Base-by-base conservation (phyloP, 257 asterid species). In the Oldenlandia corymbosa region DNA sequence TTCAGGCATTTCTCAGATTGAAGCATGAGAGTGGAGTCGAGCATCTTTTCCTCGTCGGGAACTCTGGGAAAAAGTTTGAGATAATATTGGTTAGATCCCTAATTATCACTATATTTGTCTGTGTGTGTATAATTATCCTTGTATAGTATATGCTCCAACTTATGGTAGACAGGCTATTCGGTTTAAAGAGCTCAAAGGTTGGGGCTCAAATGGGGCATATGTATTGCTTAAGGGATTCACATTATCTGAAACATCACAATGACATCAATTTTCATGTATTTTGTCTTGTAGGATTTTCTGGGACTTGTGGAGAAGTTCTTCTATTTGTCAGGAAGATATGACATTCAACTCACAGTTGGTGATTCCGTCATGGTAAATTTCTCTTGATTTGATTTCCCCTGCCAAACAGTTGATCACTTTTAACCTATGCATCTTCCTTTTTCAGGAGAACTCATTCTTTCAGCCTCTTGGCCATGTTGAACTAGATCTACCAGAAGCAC, bases 381-480 rank as follows among this genome's bases (percentile, higher is more conserved):
- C 27, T 13, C 1, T 11, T 24, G n/a, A 20, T 41, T 17, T 36
- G 1, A 16, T 58, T 31, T 10, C 10, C 59, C 59, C 54, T 24
- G 36, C 0, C 30, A 32, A 34, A 30, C 50, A 14, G 32, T 46
- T 55, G 34, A 13, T 50, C 12, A 24, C 56, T 23, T 21, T 72
- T 37, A 43, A 53, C 59, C 21, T 54, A 12, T 39, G 48, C 59
- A 65, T 72, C 30, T 24, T 56, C 67, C 62, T 37, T 55, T 60
- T 79, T 56, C 91, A 93, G 97, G 99, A 93, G 77, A 93, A 93
- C 78, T 93, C 99, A 32, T 87, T 90, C 88, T 75, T 79, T 78
- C 90, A 79, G 80, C 75, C 66, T 64, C 74, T 93, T 75, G 99
- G 97, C 61, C 75, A 78, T 66, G 68, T 90, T 60, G 89, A 86